These are phyloP conservation scores for Nitzschia sp. DNA, from an alignment of 108 stramenopile species.

Conservation along the genomic window DNA sequence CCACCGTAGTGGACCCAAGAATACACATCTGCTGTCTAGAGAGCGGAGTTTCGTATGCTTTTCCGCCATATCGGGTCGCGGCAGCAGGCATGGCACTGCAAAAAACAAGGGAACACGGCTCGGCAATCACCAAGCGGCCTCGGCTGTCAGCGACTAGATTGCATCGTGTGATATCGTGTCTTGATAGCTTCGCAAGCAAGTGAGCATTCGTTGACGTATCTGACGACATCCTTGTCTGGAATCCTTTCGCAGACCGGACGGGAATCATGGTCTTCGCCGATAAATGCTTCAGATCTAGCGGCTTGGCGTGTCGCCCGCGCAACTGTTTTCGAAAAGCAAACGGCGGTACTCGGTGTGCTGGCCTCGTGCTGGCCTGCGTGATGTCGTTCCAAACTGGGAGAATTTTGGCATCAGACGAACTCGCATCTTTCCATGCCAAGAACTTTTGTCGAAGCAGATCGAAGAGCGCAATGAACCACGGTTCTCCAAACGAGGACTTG, in stretches of 20 bases:
- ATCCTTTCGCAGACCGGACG: conserved; percentile 53
- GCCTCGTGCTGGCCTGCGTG: conserved; percentile 1
- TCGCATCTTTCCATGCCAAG: neutral
- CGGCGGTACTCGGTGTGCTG: conserved; percentile 3
- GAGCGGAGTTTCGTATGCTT: conserved; percentile 32
- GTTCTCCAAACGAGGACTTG: neutral
- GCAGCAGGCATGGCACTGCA: conserved; percentile 55
- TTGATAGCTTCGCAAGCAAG: conserved; percentile 32
- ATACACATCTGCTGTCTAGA: conserved; percentile 53
- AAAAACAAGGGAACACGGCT: conserved; percentile 61
- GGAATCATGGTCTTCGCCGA: conserved; percentile 35
- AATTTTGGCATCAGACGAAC: neutral
- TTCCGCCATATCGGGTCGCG: conserved; percentile 42
- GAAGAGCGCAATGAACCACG: conserved; percentile 23
- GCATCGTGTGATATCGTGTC: conserved; percentile 32
- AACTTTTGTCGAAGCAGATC: conserved; percentile 9
- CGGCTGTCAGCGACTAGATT: conserved; percentile 58
- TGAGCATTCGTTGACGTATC: conserved; percentile 41
- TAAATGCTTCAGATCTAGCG: conserved; percentile 33
- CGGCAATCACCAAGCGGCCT: conserved; percentile 64
- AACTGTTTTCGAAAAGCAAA: neutral
- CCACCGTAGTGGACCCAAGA: conserved; percentile 45
- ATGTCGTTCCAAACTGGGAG: neutral
- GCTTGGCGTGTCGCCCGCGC: conserved; percentile 27
- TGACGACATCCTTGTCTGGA: conserved; percentile 46